phyloP scores from a whole-genome alignment of 2,329 filamentous ascomycete species.

The Lachnellula suecica region DNA sequence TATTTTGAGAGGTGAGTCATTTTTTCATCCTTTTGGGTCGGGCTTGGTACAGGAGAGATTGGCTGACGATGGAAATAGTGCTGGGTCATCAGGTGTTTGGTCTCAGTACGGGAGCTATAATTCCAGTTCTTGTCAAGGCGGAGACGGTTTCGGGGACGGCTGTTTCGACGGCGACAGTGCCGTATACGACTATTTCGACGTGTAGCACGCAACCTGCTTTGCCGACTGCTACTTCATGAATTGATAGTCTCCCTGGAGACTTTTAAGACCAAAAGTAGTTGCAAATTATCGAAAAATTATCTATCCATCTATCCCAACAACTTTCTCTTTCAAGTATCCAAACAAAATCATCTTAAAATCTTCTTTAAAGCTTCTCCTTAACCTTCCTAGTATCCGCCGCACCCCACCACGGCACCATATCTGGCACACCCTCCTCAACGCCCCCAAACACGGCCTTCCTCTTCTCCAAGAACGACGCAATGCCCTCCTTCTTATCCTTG shows the following conservation, averaged over 20 bases:
- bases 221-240: conserved; percentile 7
- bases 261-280: not conserved
- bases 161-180: conserved; percentile 16
- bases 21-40: too few species aligned
- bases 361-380: too few species aligned
- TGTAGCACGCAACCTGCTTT: conserved; percentile 36
- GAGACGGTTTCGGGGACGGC: conserved; percentile 37
- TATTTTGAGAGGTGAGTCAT: conserved; percentile 43
- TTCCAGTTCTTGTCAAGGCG: conserved; percentile 66
- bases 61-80: conserved; percentile 31
- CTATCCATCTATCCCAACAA: too few species aligned
- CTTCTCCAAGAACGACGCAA: conserved; percentile 59
- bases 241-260: too few species aligned
- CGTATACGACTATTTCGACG: conserved; percentile 20
- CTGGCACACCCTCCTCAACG: conserved; percentile 51
- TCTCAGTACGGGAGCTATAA: conserved; percentile 63
- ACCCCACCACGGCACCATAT: not conserved
- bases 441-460: conserved; percentile 53
- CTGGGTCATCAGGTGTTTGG: conserved; percentile 59
- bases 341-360: too few species aligned
- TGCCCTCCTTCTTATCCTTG: conserved; percentile 57
- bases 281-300: too few species aligned
- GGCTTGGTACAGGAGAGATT: too few species aligned
- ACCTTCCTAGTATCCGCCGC: too few species aligned
- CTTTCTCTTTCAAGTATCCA: too few species aligned